Conservation (phyloP, 768 basidiomycete species). For the Pulveroboletus sp. region DNA sequence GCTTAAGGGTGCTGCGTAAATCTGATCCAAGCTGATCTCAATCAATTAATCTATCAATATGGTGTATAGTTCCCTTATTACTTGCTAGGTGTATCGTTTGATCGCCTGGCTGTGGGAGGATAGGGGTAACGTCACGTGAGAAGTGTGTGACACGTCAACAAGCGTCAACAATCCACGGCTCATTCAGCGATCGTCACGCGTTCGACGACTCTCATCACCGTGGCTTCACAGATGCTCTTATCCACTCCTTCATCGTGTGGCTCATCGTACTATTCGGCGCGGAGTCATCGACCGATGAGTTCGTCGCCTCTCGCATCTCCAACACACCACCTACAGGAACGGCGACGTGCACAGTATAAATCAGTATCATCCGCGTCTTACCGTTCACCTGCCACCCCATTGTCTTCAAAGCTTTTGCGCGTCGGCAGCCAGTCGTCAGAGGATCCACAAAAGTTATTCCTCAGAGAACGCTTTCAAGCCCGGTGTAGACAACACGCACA, state of each 20-base stretch:
- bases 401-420: slow-evolving; percentile 13
- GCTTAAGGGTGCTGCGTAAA: too few species aligned
- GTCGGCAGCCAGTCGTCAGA: slow-evolving; percentile 24
- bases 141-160: slow-evolving; percentile 21
- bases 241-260: slow-evolving; percentile 29
- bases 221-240: slow-evolving; percentile 8
- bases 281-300: slow-evolving; percentile 34
- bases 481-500: slow-evolving; percentile 59
- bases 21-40: too few species aligned
- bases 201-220: background rate
- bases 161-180: slow-evolving; percentile 17
- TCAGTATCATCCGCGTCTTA: slow-evolving; percentile 25
- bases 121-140: slow-evolving; percentile 22
- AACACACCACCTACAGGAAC: slow-evolving; percentile 38
- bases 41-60: too few species aligned
- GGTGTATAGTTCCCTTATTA: too few species aligned
- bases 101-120: too few species aligned
- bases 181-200: slow-evolving; percentile 8
- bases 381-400: slow-evolving; percentile 12
- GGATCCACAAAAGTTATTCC: slow-evolving; percentile 48
- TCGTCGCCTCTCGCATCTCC: slow-evolving; percentile 56
- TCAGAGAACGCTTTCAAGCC: slow-evolving; percentile 57
- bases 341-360: slow-evolving; percentile 57
- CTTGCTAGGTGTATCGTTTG: too few species aligned
- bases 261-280: slow-evolving; percentile 28